These are phyloP conservation scores for Ambrosia hybrid DNA, from an alignment of 140 eudicot species.

Conservation along the genomic window DNA sequence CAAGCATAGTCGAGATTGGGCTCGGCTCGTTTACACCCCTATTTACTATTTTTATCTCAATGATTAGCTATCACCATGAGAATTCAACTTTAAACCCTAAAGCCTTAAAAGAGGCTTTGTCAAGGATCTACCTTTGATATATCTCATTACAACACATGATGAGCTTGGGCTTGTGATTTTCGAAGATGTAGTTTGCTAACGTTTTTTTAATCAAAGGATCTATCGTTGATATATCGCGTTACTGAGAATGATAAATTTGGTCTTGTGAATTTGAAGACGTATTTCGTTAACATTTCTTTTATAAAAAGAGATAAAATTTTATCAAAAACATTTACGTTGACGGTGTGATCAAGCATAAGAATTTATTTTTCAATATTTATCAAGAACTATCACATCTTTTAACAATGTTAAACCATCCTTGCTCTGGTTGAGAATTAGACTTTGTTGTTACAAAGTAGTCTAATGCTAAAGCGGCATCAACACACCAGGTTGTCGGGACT, in stretches of 20 bases:
- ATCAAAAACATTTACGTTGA: too few species aligned
- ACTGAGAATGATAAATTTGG: too few species aligned
- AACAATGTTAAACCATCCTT: neutral
- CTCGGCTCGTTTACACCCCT: too few species aligned
- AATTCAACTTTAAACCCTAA: neutral
- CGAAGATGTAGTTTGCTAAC: neutral
- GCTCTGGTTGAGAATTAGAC: neutral
- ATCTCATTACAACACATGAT: neutral
- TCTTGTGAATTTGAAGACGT: too few species aligned
- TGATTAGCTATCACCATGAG: neutral
- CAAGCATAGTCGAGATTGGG: too few species aligned
- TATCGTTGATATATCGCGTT: too few species aligned
- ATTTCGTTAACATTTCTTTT: too few species aligned
- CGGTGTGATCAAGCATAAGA: too few species aligned
- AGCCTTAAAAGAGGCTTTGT: neutral
- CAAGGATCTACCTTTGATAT: neutral
- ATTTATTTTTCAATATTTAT: too few species aligned
- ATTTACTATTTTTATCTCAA: neutral
- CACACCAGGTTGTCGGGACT: neutral
- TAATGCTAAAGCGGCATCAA: constrained; percentile 4
- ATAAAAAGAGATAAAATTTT: too few species aligned
- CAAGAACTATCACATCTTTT: too few species aligned
- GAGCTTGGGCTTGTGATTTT: neutral
- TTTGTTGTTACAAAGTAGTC: neutral
- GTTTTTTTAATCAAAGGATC: too few species aligned